Evolutionary conservation across 2,329 filamentous ascomycete genomes (phyloP), one percentile per base, ranked within the genome.

Genomic region (Arthroderma uncinatum): DNA sequence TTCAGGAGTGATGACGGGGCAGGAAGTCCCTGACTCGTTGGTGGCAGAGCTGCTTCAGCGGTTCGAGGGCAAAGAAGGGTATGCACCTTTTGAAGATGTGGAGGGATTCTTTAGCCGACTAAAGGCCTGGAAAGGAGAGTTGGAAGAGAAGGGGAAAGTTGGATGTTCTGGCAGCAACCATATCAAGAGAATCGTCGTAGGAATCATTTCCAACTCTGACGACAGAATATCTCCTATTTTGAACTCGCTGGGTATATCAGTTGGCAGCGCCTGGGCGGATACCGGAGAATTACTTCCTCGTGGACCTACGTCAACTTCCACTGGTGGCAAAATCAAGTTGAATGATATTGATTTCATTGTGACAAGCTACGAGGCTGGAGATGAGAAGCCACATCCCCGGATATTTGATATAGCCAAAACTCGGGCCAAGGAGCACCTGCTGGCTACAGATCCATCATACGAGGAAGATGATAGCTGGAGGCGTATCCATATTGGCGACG

Each of bases 151-250:
- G 57, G 28, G 50, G 36, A 21, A 34, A 58, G 14, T 60, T 8
- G 25, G 25, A 16, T 16, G 44, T 8, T 14, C 8, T 33, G 25
- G 25, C 2, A 16, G 16, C 5, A 30, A 9, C 16, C 61, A 0
- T 55, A 60, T 72, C 55, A 66, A 71, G n/a, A 63, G 66, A 5
- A 59, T 76, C 2, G 34, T 74, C 21, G 62, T 75, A 0, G 74
- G 74, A 0, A 68, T 76, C 4, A 59, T 77, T 42, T 76, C 74
- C 2, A 77, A 77, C 58, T 75, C 74, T 9, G 74, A 77, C 62
- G 74, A 76, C 57, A 67, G 74, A 1, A 67, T 76, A 19, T 65
- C 69, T 2, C 64, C 60, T 9, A 70, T 76, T 6, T 59, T 77
- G 34, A 67, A 66, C 55, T 69, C 70, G 1, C 57, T 77, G 54